These are phyloP conservation scores for Boletus fagicola DNA, from an alignment of 768 basidiomycete genomes.

Conservation along the genomic window DNA sequence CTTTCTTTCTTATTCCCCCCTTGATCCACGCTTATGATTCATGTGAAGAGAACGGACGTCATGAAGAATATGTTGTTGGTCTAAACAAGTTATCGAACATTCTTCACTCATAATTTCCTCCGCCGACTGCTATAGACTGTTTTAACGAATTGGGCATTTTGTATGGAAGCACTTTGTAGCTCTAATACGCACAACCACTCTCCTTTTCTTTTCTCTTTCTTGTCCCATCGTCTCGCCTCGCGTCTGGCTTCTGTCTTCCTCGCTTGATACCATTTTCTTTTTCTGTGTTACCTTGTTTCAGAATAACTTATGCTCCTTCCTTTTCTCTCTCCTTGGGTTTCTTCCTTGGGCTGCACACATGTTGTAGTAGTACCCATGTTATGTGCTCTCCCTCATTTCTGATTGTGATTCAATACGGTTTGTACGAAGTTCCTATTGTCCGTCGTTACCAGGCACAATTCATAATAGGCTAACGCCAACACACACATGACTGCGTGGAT, in stretches of 20 bases:
- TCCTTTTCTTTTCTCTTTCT: slow-evolving; percentile 14
- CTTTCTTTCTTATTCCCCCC: not conserved
- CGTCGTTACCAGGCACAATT: slow-evolving; percentile 4
- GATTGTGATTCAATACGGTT: not conserved
- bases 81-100: slow-evolving; percentile 3
- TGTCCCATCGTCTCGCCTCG: not conserved
- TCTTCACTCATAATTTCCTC: slow-evolving; percentile 11
- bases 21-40: slow-evolving; percentile 7
- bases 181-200: slow-evolving; percentile 26
- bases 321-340: slow-evolving; percentile 2
- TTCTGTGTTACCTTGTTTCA: not conserved
- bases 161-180: slow-evolving; percentile 28
- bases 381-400: slow-evolving; percentile 7
- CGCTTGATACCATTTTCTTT: slow-evolving; percentile 9
- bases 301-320: slow-evolving; percentile 25
- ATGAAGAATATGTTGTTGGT: slow-evolving; percentile 10
- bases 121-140: slow-evolving; percentile 23
- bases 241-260: slow-evolving; percentile 1
- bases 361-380: slow-evolving; percentile 29
- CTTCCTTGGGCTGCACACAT: slow-evolving; percentile 18
- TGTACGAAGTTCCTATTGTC: not conserved
- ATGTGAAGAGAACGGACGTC: not conserved
- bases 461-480: not conserved
- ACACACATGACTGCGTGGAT: not conserved
- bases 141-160: slow-evolving; percentile 16